Percentiles rank a stretch among this genome's conserved stretches.
Conservation (phyloP, 352 stramenopile species). For the Salisapilia sapeloensis region DNA sequence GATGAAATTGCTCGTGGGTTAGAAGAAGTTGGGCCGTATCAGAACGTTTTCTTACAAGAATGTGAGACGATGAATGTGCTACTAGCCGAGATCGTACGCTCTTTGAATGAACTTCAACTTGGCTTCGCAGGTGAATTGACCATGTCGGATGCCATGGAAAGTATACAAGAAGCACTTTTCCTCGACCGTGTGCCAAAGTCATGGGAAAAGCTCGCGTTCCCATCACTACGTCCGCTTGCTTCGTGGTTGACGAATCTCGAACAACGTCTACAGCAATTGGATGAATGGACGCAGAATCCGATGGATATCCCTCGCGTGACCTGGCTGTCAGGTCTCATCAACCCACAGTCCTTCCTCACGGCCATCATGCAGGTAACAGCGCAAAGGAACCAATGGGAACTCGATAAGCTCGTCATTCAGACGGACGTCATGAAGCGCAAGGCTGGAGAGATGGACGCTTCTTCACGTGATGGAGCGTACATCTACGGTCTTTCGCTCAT, state of each 20-base stretch:
- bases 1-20: constrained; percentile 89
- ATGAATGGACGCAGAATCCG: constrained; percentile 94
- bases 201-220: constrained; percentile 93
- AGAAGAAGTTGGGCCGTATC: constrained; percentile 89
- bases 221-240: constrained; percentile 78
- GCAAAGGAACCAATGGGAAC: constrained; percentile 94
- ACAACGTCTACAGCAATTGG: constrained; percentile 84
- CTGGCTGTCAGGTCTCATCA: constrained; percentile 90
- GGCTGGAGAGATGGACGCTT: constrained; percentile 75
- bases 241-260: constrained; percentile 92
- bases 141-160: constrained; percentile 96
- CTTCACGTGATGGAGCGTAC: constrained; percentile 88
- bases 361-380: constrained; percentile 95
- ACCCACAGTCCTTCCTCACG: constrained; percentile 94
- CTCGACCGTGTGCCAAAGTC: constrained; percentile 84
- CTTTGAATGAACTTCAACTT: constrained; percentile 92
- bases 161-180: constrained; percentile 88
- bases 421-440: constrained; percentile 93
- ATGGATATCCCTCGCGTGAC: constrained; percentile 93
- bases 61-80: constrained; percentile 96
- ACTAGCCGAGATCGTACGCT: constrained; percentile 89
- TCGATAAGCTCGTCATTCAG: constrained; percentile 95
- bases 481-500: constrained; percentile 90
- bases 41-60: constrained; percentile 97
- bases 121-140: constrained; percentile 94